phyloP scores from a whole-genome alignment of 2,329 filamentous ascomycete genomes.

The Colletotrichum acutatum region DNA sequence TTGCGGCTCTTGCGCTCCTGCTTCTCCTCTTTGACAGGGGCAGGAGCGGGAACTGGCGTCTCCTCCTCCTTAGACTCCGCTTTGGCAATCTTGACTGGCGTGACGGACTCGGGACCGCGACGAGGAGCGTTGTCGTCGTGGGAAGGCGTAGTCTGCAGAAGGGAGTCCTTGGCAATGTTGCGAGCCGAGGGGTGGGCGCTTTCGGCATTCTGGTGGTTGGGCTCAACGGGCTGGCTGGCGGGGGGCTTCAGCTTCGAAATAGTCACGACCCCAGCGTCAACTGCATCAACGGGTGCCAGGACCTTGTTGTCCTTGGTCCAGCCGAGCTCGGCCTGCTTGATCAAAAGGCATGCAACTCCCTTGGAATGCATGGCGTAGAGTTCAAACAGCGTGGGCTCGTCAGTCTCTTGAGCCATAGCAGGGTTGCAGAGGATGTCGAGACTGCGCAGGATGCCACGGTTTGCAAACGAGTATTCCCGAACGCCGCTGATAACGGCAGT shows the following conservation, averaged over 20 bases:
- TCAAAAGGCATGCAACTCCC: constrained; percentile 88
- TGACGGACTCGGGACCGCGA: constrained; percentile 46
- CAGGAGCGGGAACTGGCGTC: constrained; percentile 50
- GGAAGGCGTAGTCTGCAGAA: constrained; percentile 41
- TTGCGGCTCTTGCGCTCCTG: constrained; percentile 70
- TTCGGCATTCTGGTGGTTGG: constrained; percentile 51
- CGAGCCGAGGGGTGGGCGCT: constrained; percentile 40
- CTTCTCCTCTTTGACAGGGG: constrained; percentile 59
- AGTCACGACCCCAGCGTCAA: constrained; percentile 77
- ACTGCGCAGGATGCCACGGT: constrained; percentile 88
- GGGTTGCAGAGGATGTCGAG: constrained; percentile 86
- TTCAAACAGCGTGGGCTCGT: constrained; percentile 86
- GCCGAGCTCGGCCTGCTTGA: constrained; percentile 90
- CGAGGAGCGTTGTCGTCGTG: constrained; percentile 44
- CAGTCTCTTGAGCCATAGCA: constrained; percentile 69
- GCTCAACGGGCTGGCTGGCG: constrained; percentile 58
- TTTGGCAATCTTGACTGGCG: constrained; percentile 52
- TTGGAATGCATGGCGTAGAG: constrained; percentile 98
- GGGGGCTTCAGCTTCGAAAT: constrained; percentile 75
- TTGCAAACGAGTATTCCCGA: constrained; percentile 91
- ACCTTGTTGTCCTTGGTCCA: constrained; percentile 94
- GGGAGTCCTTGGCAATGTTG: constrained; percentile 48
- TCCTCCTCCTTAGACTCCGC: constrained; percentile 61
- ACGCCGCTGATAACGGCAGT: constrained; percentile 98
- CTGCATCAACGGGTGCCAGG: constrained; percentile 79